phyloP scores from a whole-genome alignment of 2,329 filamentous ascomycete genomes.

The Xylariomycetidae sp. region DNA sequence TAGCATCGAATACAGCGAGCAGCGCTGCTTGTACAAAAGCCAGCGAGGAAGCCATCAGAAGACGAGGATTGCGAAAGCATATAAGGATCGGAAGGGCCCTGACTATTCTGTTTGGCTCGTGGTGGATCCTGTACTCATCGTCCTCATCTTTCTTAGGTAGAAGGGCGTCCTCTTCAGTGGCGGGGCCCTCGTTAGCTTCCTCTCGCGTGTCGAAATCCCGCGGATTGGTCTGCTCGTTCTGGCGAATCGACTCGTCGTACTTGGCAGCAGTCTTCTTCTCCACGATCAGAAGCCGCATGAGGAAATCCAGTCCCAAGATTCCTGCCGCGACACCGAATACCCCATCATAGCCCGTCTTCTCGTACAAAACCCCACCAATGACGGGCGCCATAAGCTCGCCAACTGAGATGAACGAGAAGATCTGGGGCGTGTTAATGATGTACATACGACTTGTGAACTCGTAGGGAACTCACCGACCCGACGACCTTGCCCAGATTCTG shows the following conservation, averaged over 20 bases:
- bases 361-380: constrained; percentile 56
- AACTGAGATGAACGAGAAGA: constrained; percentile 55
- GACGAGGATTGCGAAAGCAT: constrained; percentile 33
- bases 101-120: constrained; percentile 33
- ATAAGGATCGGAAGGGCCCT: constrained; percentile 43
- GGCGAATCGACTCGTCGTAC: constrained; percentile 27
- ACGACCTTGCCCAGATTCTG: constrained; percentile 57
- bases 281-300: constrained; percentile 56
- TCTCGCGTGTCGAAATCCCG: constrained; percentile 13
- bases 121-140: constrained; percentile 37
- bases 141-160: constrained; percentile 32
- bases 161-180: constrained; percentile 33
- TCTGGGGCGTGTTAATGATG: constrained; percentile 23
- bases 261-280: constrained; percentile 54
- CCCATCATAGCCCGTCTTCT: constrained; percentile 51
- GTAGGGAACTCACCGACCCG: constrained; percentile 50
- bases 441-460: constrained; percentile 8
- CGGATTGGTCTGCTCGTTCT: constrained; percentile 17
- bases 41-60: constrained; percentile 34
- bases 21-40: constrained; percentile 39
- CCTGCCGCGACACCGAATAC: constrained; percentile 54
- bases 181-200: constrained; percentile 15
- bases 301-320: constrained; percentile 52
- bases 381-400: constrained; percentile 54
- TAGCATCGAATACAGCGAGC: constrained; percentile 33